Percentiles rank a stretch among this genome's conserved stretches.
Evolutionary conservation across 108 stramenopile species (phyloP).

Genomic region (Skeletonema marinoi): DNA sequence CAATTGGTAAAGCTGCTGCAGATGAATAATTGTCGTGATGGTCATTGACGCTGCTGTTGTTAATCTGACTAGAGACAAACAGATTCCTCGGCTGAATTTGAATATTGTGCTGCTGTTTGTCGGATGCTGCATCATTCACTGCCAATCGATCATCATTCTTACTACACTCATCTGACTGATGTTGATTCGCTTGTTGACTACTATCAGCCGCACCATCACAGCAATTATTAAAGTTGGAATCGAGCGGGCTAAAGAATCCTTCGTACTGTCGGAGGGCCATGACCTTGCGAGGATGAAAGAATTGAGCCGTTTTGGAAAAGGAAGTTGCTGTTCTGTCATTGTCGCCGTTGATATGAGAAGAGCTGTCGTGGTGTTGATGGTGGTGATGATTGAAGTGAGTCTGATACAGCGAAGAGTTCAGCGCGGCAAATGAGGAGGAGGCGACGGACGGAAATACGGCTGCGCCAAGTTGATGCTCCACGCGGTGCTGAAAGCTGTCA

Average conservation of each 20-base stretch:
- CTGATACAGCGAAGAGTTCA: not conserved
- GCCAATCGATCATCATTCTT: no score
- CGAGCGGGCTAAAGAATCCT: slow-evolving; percentile 33
- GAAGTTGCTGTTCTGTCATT: not conserved
- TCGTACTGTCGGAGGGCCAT: slow-evolving; percentile 14
- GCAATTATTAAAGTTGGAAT: not conserved
- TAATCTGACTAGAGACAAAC: no score
- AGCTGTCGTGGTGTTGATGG: not conserved
- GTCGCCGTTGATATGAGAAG: not conserved
- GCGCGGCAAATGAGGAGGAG: not conserved
- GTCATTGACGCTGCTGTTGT: no score
- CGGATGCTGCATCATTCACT: not conserved
- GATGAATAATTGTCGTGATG: no score
- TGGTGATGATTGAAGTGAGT: not conserved
- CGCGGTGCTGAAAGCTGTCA: slow-evolving; percentile 23
- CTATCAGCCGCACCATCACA: not conserved
- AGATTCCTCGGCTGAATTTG: not conserved
- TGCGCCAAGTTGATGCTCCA: slow-evolving; percentile 12
- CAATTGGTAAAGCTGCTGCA: not conserved
- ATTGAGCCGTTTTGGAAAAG: slow-evolving; percentile 34
- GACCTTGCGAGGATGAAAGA: slow-evolving; percentile 42
- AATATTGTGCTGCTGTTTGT: not conserved
- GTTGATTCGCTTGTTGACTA: not conserved
- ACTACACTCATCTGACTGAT: no score
- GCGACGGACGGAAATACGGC: slow-evolving; percentile 5